phyloP scores from a whole-genome alignment of 805 yeast species.

The Teunomyces aglyptinius region DNA sequence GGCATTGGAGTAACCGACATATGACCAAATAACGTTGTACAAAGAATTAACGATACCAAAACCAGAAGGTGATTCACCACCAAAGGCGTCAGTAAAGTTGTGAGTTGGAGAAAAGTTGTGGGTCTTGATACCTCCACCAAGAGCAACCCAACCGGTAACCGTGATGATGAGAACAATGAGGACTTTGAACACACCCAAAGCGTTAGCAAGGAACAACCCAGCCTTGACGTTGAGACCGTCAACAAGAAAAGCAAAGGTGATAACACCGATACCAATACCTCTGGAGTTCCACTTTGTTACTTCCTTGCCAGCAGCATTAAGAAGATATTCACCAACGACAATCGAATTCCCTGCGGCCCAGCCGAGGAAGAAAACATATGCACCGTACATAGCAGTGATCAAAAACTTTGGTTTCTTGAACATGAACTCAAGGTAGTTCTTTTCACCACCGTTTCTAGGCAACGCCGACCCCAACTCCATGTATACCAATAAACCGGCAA shows the following conservation, averaged over 20 bases:
- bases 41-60: conserved; percentile 72
- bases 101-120: conserved; percentile 50
- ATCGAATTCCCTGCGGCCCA: conserved; percentile 87
- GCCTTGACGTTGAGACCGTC: conserved; percentile 60
- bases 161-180: conserved; percentile 68
- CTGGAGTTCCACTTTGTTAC: conserved; percentile 74
- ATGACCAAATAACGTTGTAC: conserved; percentile 83
- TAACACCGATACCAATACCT: conserved; percentile 72
- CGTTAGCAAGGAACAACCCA: conserved; percentile 62
- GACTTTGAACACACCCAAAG: conserved; percentile 70
- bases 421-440: conserved; percentile 72
- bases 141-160: conserved; percentile 80
- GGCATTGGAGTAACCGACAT: conserved; percentile 78
- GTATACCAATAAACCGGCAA: conserved; percentile 56
- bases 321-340: conserved; percentile 74
- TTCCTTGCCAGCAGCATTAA: conserved; percentile 69
- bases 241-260: conserved; percentile 65
- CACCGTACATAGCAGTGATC: conserved; percentile 59
- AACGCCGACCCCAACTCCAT: conserved; percentile 78
- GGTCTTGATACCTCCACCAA: conserved; percentile 64
- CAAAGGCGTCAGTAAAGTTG: conserved; percentile 59
- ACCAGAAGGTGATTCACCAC: conserved; percentile 54
- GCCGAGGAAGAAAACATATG: conserved; percentile 72
- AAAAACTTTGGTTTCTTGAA: conserved; percentile 68
- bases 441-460: conserved; percentile 84